Percentiles rank a stretch among this genome's conserved stretches.
These are phyloP conservation scores for Tritrichomonas musculus DNA, from an alignment of 208 protist genomes.

Conservation along the genomic window DNA sequence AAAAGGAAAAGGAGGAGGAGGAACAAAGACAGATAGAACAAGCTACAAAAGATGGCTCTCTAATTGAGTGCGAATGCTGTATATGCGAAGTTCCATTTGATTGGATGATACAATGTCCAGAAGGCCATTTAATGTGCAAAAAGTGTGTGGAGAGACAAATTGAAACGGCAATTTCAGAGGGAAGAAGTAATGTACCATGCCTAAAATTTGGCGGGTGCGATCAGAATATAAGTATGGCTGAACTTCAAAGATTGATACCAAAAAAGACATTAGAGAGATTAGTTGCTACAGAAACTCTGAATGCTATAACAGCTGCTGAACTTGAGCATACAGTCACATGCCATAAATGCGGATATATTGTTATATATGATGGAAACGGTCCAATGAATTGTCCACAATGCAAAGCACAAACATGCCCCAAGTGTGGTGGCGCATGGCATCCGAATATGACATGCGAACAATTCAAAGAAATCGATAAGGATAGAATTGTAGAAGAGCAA, in stretches of 20 bases:
- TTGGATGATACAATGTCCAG: neutral
- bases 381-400: neutral
- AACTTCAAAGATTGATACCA: neutral
- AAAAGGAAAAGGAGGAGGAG: neutral
- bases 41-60: neutral
- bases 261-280: neutral
- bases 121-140: neutral
- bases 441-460: neutral
- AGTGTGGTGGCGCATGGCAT: neutral
- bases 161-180: conserved; percentile 22
- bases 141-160: neutral
- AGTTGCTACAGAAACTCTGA: neutral
- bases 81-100: conserved; percentile 7
- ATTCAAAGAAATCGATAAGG: neutral
- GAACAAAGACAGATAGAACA: neutral
- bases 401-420: neutral
- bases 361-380: neutral
- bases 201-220: neutral
- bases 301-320: neutral
- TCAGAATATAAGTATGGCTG: neutral
- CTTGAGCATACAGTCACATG: neutral
- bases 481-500: neutral
- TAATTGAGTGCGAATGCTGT: conserved; percentile 4
- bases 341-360: conserved; percentile 11
- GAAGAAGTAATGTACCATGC: neutral